These are phyloP conservation scores for Pisolithus microcarpus DNA, from an alignment of 768 basidiomycete species.

Conservation along the genomic window DNA sequence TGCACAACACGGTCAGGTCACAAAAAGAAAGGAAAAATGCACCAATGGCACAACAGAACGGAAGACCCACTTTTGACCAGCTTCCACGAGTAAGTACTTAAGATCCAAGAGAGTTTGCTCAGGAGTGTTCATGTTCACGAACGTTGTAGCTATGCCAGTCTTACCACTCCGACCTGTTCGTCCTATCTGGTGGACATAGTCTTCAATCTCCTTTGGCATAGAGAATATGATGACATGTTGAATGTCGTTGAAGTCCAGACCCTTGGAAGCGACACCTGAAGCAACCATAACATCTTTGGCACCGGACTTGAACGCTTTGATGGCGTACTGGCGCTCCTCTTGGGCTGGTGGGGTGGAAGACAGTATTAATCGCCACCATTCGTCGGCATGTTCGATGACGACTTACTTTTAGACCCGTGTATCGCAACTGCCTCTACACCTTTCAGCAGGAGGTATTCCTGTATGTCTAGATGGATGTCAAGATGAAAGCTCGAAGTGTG, in stretches of 20 bases:
- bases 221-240: conserved; percentile 99
- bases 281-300: conserved; percentile 99
- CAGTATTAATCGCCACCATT: not conserved
- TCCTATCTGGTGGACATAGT: conserved; percentile 99
- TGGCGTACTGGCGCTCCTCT: conserved; percentile 98
- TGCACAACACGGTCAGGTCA: not conserved
- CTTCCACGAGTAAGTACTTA: conserved; percentile 94
- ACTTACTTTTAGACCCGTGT: conserved; percentile 91
- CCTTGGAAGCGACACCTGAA: conserved; percentile 95
- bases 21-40: no score
- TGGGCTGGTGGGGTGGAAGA: conserved; percentile 51
- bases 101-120: conserved; percentile 96
- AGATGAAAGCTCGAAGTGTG: not conserved
- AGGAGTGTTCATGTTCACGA: conserved; percentile 95
- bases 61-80: conserved; percentile 85
- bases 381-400: not conserved
- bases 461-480: conserved; percentile 62
- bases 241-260: conserved; percentile 97
- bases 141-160: conserved; percentile 97
- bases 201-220: conserved; percentile 99
- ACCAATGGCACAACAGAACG: no score
- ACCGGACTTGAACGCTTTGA: conserved; percentile 95
- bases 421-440: conserved; percentile 98
- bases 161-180: conserved; percentile 97
- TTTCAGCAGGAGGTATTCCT: conserved; percentile 93